Evolutionary conservation across 257 asterid species (phyloP), one percentile per base, ranked within the genome.

Genomic region (Lycium ferocissimum): DNA sequence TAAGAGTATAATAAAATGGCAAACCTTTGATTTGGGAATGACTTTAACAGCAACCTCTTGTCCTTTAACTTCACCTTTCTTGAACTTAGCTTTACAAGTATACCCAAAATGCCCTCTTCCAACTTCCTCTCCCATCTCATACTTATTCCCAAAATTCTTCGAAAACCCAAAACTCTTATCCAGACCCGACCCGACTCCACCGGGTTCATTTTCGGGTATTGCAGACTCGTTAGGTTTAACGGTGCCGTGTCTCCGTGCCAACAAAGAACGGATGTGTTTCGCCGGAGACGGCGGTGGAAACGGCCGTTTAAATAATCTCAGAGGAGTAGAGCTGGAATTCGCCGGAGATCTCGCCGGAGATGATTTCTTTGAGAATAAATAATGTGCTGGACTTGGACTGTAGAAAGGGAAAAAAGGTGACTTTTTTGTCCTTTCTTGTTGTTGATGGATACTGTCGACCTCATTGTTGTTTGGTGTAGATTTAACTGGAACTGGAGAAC

Each of bases 281-380:
- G 98, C 98, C 83, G 99, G 99, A 22, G 99, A 96, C 80, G 99
- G 98, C 67, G 99, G 99, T 47, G 97, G 98, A 82, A 94, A 94
- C 63, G 98, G 98, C 84, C 92, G 83, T 88, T 91, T 92, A 84
- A 95, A 94, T 86, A 94, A 90, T 86, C 95, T 91, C 88, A 90
- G 84, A 79, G 98, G 98, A 57, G 99, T 93, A 33, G 92, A 90
- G 67, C 83, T 86, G 7, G 85, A 35, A 84, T 87, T 87, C 53
- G 90, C 89, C 66, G 94, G 92, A 89, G 97, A 92, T 91, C 97
- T 93, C 87, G 93, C 95, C 90, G 97, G 98, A 45, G 98, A 92
- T 88, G 98, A 92, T 88, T 93, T 92, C 92, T 96, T 96, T 3
- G 95, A 92, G 88, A 93, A 96, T 51, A 92, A 81, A 80, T 91